Conservation (phyloP, 2,329 filamentous ascomycete genomes). For the Xylariales sp. region DNA sequence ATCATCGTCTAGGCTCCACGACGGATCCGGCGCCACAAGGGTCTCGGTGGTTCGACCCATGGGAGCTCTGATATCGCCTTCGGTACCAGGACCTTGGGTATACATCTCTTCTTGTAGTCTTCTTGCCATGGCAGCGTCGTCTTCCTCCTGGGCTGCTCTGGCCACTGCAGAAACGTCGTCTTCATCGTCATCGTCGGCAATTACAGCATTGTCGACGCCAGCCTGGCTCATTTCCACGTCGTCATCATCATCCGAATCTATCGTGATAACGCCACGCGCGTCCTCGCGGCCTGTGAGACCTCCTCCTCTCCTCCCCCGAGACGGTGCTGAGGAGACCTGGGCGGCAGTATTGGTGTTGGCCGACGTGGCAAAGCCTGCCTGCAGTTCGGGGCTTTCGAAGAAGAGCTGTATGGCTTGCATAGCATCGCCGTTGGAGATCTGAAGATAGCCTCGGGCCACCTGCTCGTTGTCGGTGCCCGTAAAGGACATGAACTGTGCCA, state of each 20-base stretch:
- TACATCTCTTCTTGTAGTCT: conserved; percentile 91
- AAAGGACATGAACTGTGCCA: conserved; percentile 75
- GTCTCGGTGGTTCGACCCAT: conserved; percentile 91
- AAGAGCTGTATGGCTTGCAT: conserved; percentile 85
- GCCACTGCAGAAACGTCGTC: conserved; percentile 38
- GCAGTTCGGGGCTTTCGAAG: conserved; percentile 80
- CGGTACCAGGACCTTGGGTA: conserved; percentile 34
- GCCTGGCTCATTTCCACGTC: conserved; percentile 39
- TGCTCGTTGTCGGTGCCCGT: conserved; percentile 65
- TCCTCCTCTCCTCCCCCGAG: conserved; percentile 12
- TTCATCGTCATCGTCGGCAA: conserved; percentile 30
- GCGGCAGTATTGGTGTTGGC: conserved; percentile 31
- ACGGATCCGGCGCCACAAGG: conserved; percentile 65
- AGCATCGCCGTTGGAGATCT: conserved; percentile 77
- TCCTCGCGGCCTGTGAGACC: conserved; percentile 42
- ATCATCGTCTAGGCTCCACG: conserved; percentile 47
- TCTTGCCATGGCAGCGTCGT: conserved; percentile 90
- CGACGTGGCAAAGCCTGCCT: conserved; percentile 37
- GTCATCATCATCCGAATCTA: conserved; percentile 72
- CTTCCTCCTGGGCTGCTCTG: conserved; percentile 61
- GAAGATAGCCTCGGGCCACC: conserved; percentile 76
- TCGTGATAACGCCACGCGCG: conserved; percentile 59
- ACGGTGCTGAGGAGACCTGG: conserved; percentile 19
- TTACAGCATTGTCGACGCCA: conserved; percentile 27
- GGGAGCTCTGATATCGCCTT: conserved; percentile 67